These are phyloP conservation scores for Oemleria cerasiformis DNA, from an alignment of 306 rosid genomes.

Conservation along the genomic window DNA sequence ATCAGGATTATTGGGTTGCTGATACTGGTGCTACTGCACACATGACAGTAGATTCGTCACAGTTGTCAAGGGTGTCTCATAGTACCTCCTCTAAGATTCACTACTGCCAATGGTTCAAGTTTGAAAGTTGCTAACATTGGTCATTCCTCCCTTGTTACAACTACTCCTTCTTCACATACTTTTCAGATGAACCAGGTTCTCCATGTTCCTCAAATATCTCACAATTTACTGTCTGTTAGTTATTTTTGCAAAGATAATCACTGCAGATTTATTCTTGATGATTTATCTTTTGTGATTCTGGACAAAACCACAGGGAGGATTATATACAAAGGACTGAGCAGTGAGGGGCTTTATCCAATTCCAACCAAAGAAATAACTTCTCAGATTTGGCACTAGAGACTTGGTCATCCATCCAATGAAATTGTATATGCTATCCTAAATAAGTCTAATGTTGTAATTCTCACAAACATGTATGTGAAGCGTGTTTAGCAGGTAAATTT, in stretches of 20 bases:
- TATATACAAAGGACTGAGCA: not conserved
- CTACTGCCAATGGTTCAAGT: not conserved
- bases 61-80: not conserved
- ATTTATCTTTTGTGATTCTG: not conserved
- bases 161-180: not conserved
- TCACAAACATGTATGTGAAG: no score
- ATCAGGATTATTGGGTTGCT: not conserved
- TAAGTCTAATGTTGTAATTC: not conserved
- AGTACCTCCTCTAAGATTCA: not conserved
- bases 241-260: not conserved
- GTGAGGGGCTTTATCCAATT: not conserved
- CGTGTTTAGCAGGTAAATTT: no score
- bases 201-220: not conserved
- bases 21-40: not conserved
- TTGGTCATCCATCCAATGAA: not conserved
- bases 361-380: no score
- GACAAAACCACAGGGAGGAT: not conserved
- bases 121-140: not conserved
- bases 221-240: not conserved
- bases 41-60: not conserved
- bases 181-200: not conserved
- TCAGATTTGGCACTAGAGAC: not conserved
- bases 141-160: no score
- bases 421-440: not conserved
- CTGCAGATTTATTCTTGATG: not conserved